Evolutionary conservation across 495 filamentous ascomycete species (phyloP).

Genomic region (Lentithecium fluviatile): DNA sequence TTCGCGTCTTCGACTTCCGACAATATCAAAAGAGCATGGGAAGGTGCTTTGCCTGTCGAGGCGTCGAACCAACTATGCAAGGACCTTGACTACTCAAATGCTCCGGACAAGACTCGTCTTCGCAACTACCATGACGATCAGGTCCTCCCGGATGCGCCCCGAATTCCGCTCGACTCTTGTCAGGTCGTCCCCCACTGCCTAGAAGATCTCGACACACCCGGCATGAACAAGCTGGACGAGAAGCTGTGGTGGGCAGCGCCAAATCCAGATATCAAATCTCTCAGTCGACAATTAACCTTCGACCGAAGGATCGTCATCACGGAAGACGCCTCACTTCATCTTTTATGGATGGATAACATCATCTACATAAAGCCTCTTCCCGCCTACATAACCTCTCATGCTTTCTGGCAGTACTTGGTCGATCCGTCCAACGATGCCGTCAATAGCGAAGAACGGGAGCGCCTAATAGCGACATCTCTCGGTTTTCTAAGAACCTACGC

Average conservation of each 20-base stretch:
- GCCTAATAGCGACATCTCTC: background rate
- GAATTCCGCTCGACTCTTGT: slow-evolving; percentile 5
- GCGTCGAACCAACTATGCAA: slow-evolving; percentile 9
- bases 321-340: slow-evolving; percentile 13
- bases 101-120: slow-evolving; percentile 6
- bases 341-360: slow-evolving; percentile 13
- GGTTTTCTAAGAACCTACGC: slow-evolving; percentile 18
- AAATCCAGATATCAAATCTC: background rate
- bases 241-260: slow-evolving; percentile 17
- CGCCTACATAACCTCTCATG: slow-evolving; percentile 11
- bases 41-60: slow-evolving; percentile 1
- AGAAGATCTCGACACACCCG: slow-evolving; percentile 9
- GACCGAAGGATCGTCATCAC: slow-evolving; percentile 14
- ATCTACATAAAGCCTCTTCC: slow-evolving; percentile 22
- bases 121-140: background rate
- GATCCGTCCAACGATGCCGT: slow-evolving; percentile 1
- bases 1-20: slow-evolving; percentile 2
- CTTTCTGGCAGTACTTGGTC: slow-evolving; percentile 20
- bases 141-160: slow-evolving; percentile 21
- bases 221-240: slow-evolving; percentile 5
- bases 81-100: background rate
- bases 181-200: slow-evolving; percentile 10
- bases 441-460: slow-evolving; percentile 8
- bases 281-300: slow-evolving; percentile 12
- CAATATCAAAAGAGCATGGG: background rate